These are phyloP conservation scores for Melanopsichium pennsylvanicum DNA, from an alignment of 1,284 basidiomycete genomes.

Conservation along the genomic window DNA sequence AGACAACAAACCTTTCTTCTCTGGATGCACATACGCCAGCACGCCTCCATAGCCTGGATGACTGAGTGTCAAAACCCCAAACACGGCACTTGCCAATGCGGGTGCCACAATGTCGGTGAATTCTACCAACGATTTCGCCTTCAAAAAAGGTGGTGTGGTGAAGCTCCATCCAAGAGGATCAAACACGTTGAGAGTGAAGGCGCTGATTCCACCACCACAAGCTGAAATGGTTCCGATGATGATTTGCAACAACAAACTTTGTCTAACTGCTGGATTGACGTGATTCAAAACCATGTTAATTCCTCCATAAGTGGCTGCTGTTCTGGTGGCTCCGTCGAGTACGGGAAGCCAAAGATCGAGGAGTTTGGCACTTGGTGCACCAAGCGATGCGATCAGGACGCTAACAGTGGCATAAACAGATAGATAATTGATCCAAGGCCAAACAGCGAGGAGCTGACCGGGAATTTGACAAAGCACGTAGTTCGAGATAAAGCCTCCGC, in stretches of 20 bases:
- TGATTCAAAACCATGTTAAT: conserved; percentile 43
- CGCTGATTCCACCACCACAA: conserved; percentile 52
- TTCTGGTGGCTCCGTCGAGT: conserved; percentile 51
- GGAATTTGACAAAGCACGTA: conserved; percentile 49
- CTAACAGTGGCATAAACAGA: conserved; percentile 34
- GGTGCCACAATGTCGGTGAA: conserved; percentile 51
- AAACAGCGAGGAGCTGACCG: conserved; percentile 40
- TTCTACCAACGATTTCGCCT: conserved; percentile 34
- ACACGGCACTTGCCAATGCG: conserved; percentile 37
- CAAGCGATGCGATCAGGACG: conserved; percentile 5
- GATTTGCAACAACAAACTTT: conserved; percentile 42
- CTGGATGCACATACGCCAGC: conserved; percentile 9
- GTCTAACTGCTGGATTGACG: conserved; percentile 26
- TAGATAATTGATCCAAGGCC: conserved; percentile 54
- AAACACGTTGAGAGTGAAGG: conserved; percentile 53
- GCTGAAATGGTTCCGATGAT: conserved; percentile 51
- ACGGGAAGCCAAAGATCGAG: conserved; percentile 48
- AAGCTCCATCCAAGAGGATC: conserved; percentile 53
- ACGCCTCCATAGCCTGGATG: conserved; percentile 30
- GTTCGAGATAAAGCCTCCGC: conserved; percentile 51
- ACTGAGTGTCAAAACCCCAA: conserved; percentile 36
- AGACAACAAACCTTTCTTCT: conserved; percentile 10
- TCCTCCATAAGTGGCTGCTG: conserved; percentile 45
- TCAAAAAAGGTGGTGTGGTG: conserved; percentile 47
- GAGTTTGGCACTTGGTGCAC: conserved; percentile 25